Conservation (phyloP, 495 filamentous ascomycete species). For the Neurospora sp. region DNA sequence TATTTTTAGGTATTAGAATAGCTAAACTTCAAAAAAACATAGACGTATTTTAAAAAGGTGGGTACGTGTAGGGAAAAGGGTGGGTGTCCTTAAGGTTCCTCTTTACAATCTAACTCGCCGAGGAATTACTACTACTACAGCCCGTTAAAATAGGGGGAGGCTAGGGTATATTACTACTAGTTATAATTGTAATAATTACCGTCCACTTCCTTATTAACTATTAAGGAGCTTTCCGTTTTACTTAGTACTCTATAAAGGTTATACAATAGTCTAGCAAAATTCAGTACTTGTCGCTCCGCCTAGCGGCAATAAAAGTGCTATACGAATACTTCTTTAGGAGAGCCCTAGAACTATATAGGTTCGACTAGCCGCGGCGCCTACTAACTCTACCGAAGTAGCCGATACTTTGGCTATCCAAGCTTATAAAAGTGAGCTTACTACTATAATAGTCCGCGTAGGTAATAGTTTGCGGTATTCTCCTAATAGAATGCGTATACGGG, state of each 20-base stretch:
- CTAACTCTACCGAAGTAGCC: neutral
- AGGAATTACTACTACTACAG: too few relatives aligned
- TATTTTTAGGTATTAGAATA: too few relatives aligned
- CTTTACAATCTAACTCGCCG: too few relatives aligned
- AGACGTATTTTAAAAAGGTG: too few relatives aligned
- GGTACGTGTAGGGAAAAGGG: too few relatives aligned
- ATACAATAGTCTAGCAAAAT: conserved; percentile 7
- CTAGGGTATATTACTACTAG: too few relatives aligned
- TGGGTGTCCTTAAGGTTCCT: too few relatives aligned
- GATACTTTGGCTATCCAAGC: neutral
- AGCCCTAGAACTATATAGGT: conserved; percentile 1
- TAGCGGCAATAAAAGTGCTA: neutral
- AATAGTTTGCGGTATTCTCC: conserved; percentile 4
- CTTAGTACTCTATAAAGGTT: neutral
- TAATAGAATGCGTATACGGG: conserved; percentile 35
- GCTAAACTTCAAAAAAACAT: too few relatives aligned
- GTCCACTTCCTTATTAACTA: too few relatives aligned
- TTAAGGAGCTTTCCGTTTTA: neutral
- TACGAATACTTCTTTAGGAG: neutral
- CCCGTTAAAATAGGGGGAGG: too few relatives aligned
- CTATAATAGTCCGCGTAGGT: neutral
- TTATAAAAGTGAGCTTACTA: conserved; percentile 4
- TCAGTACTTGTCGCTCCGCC: conserved; percentile 6
- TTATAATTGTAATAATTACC: too few relatives aligned
- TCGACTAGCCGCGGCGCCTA: neutral